Base-by-base conservation (phyloP, 1,139 yeast genomes). In the Eremothecium coryli region DNA sequence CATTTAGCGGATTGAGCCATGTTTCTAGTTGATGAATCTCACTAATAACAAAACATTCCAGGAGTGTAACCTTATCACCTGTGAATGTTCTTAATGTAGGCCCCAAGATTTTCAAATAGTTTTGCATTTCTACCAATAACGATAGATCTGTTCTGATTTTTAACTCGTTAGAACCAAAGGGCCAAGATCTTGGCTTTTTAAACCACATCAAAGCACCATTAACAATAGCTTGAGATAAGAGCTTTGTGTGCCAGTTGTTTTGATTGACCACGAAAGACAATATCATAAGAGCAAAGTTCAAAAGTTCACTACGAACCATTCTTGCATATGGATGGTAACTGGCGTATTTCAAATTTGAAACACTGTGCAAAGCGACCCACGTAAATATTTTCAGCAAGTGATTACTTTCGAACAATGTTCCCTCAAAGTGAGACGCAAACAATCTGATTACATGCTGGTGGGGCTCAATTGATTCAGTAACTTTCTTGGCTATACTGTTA, bases 271-370 rank as follows among this genome's bases (percentile, higher is more conserved):
- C 85, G 30, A 71, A 71, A 23, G 64, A 68, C 43, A 82, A 61
- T 2, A 85, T 68, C 35, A 79, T 80, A 37, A 81, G 62, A 0
- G 88, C 74, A 52, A 85, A 77, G 34, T 70, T 62, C 32, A 85
- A 64, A 42, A 88, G 60, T 52, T 86, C 94, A 51, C 81, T 82
- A 42, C 97, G 66, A 10, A 72, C 67, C 40, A 76, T 60, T 40
- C 96, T 68, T 0, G 96, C 75, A 53, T 74, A 74, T 12, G 96
- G 94, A 58, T 90, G 97, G 37, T 70, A 61, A 49, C 93, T 79
- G 4, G 93, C 95, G 32, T 55, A 48, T 7, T 59, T 51, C 36
- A 77, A 59, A 25, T 73, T 71, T 12, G 62, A 54, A 44, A 88
- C 65, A 1, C 93, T 86, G 23, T 70, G 62, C 25, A 69, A 61